Evolutionary conservation across 2,329 filamentous ascomycete genomes (phyloP).

Genomic region (Phyllosticta capitalensis): DNA sequence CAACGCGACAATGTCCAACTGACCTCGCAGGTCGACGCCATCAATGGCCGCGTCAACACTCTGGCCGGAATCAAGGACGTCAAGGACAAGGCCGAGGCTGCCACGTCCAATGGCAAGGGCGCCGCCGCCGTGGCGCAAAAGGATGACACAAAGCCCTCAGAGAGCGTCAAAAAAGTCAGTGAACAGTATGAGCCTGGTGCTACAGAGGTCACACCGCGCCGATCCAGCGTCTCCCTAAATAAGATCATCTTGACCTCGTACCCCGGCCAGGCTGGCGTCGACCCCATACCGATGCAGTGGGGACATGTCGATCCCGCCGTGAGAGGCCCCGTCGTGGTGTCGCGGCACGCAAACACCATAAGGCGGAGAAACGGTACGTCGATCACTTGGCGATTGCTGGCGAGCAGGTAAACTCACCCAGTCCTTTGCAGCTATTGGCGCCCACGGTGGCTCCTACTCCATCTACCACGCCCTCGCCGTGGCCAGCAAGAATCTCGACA

Average conservation of each 20-base stretch:
- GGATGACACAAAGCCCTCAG: conserved; percentile 22
- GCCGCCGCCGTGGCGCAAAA: conserved; percentile 19
- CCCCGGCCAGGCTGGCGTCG: conserved; percentile 86
- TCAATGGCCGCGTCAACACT: conserved; percentile 53
- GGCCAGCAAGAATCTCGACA: conserved; percentile 77
- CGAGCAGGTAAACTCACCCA: neutral
- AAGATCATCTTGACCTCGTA: conserved; percentile 73
- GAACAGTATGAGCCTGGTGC: conserved; percentile 28
- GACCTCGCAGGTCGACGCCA: conserved; percentile 47
- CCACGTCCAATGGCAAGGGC: conserved; percentile 15
- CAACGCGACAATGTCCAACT: conserved; percentile 48
- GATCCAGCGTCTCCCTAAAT: conserved; percentile 34
- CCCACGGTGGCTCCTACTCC: conserved; percentile 83
- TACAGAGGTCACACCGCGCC: conserved; percentile 24
- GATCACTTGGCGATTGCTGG: neutral
- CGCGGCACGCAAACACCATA: conserved; percentile 64
- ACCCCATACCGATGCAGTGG: conserved; percentile 84
- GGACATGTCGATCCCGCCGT: conserved; percentile 64
- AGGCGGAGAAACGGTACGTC: conserved; percentile 64
- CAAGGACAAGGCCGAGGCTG: conserved; percentile 37
- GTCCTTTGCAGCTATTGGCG: conserved; percentile 47
- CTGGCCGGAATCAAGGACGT: conserved; percentile 50
- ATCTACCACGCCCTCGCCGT: conserved; percentile 93
- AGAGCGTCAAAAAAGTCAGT: conserved; percentile 28
- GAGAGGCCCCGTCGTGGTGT: conserved; percentile 84